Percentiles rank a stretch among this genome's conserved stretches.
These are phyloP conservation scores for Beauveria caledonica DNA, from an alignment of 2,329 filamentous ascomycete genomes.

Conservation along the genomic window DNA sequence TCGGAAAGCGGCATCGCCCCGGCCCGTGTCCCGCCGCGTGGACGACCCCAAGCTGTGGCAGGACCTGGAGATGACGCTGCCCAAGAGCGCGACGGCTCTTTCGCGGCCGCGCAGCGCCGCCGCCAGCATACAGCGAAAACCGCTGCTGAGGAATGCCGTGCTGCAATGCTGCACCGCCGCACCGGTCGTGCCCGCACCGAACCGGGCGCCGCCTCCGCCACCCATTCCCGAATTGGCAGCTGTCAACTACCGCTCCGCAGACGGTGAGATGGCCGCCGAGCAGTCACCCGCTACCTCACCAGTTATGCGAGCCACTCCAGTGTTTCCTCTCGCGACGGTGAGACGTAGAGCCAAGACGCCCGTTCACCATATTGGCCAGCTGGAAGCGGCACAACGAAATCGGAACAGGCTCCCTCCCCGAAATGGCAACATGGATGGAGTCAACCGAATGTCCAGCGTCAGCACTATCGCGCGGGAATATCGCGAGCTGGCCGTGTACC, in stretches of 20 bases:
- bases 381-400: constrained; percentile 28
- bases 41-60: background rate
- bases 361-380: constrained; percentile 40
- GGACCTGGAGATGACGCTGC: constrained; percentile 1
- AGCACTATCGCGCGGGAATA: constrained; percentile 46
- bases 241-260: background rate
- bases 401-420: background rate
- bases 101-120: background rate
- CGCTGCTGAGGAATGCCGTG: background rate
- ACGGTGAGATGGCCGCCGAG: background rate
- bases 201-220: constrained; percentile 4
- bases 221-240: constrained; percentile 8
- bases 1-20: background rate
- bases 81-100: background rate
- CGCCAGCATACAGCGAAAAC: constrained; percentile 7
- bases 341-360: constrained; percentile 45
- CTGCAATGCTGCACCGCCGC: background rate
- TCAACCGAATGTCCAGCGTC: constrained; percentile 32
- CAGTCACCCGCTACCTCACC: background rate
- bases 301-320: too few species aligned
- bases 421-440: constrained; percentile 12
- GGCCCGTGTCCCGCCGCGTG: background rate
- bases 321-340: constrained; percentile 20
- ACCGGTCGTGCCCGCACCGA: background rate
- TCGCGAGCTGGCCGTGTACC: constrained; percentile 33